Conservation (phyloP, 495 filamentous ascomycete species). For the Chaetomium tenue region DNA sequence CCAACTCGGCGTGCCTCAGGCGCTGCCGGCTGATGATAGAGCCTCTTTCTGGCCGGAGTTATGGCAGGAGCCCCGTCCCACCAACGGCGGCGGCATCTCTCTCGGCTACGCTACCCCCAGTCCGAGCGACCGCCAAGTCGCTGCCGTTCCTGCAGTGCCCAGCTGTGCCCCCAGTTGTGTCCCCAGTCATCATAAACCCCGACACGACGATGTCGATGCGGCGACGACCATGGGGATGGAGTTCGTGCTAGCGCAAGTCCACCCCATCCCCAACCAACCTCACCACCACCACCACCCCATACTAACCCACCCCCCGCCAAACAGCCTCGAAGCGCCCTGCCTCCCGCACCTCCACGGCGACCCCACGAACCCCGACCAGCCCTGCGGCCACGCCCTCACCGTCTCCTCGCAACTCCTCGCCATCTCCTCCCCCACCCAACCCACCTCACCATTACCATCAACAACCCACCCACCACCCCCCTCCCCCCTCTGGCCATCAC, state of each 20-base stretch:
- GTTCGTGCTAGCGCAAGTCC: not conserved
- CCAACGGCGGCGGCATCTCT: not conserved
- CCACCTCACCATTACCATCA: too few species aligned
- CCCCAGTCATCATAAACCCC: not conserved
- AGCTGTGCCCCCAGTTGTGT: too few species aligned
- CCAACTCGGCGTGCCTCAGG: not conserved
- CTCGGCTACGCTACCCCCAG: not conserved
- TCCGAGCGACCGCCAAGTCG: not conserved
- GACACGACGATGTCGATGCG: not conserved
- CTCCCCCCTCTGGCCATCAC: too few species aligned
- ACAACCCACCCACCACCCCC: too few species aligned
- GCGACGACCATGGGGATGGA: not conserved
- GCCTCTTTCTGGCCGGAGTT: too few species aligned
- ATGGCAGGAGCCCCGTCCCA: not conserved
- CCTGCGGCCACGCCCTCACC: not conserved
- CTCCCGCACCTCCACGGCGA: not conserved
- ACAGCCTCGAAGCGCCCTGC: conserved; percentile 1
- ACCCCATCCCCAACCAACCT: not conserved
- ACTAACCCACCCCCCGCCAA: not conserved
- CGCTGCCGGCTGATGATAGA: too few species aligned
- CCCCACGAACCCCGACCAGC: not conserved
- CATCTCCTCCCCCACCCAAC: not conserved
- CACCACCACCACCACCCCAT: not conserved
- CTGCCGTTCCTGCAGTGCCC: not conserved
- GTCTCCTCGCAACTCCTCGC: not conserved